Evolutionary conservation across 75 land plant genomes (phyloP).

Genomic region (Gnetum montanum): DNA sequence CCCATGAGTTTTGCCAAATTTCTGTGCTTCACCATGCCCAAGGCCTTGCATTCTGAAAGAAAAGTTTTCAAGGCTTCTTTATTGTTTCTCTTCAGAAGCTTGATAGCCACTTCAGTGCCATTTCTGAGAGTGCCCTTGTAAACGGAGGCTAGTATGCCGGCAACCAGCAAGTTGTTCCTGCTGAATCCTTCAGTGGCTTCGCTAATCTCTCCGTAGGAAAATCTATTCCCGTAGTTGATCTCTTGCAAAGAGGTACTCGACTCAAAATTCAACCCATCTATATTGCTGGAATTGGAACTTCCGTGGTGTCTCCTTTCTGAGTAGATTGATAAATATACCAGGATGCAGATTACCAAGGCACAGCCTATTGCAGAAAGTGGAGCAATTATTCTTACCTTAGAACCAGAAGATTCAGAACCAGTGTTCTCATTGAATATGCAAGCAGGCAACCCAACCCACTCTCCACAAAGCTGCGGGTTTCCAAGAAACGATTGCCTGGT

Average conservation of each 20-base stretch:
- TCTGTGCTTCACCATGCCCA: slow-evolving; percentile 30
- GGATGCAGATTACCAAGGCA: not conserved
- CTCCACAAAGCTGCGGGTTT: slow-evolving; percentile 2
- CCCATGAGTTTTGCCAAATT: slow-evolving; percentile 35
- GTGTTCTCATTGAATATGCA: not conserved
- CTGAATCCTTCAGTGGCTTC: slow-evolving; percentile 7
- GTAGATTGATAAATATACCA: not conserved
- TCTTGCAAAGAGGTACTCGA: too few relatives aligned
- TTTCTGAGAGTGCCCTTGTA: slow-evolving; percentile 11
- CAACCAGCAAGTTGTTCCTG: slow-evolving; percentile 1
- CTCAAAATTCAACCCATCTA: too few relatives aligned
- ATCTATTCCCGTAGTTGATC: not conserved
- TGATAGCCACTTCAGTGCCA: slow-evolving; percentile 18
- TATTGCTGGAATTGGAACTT: not conserved
- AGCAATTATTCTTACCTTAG: not conserved
- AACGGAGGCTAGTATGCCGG: slow-evolving; percentile 4
- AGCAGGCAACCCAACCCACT: not conserved
- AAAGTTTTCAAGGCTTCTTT: slow-evolving; percentile 27
- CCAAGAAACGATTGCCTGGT: not conserved
- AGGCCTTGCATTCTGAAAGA: slow-evolving; percentile 26
- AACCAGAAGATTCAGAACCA: too few relatives aligned
- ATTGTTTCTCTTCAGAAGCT: slow-evolving; percentile 19
- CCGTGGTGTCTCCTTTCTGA: not conserved
- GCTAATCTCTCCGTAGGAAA: not conserved
- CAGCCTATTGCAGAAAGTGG: not conserved